Evolutionary conservation across 257 asterid genomes (phyloP), one percentile per base, ranked within the genome.

Genomic region (Scutellaria barbata): DNA sequence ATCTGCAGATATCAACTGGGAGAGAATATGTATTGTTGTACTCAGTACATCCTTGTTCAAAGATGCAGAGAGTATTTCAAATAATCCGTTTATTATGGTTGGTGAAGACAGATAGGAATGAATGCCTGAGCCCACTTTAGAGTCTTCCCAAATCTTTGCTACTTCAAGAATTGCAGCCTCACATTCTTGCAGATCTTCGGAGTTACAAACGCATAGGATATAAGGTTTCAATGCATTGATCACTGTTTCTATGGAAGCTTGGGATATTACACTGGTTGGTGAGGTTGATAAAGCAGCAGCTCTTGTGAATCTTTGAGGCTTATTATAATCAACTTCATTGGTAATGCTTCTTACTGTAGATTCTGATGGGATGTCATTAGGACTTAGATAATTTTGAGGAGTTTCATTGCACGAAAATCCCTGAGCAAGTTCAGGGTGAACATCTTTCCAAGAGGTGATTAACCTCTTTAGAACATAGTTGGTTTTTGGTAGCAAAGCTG

Each of bases 401-500:
- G 91, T 84, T 73, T 84, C 94, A n/a, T 75, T 68, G 74, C 75
- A 81, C 10, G 96, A 85, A 66, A 84, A 81, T 51, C 87, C 96
- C 64, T 80, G 92, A 62, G 92, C 92, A 73, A 85, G 80, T 9
- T 87, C 92, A 68, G 97, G 95, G 78, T 88, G 86, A 69, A 85
- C 92, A 53, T 90, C 97, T 77, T 78, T 90, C 97, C 97, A 90
- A 39, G 96, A 87, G 46, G 95, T 80, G 18, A 90, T 90, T 50
- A 90, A 56, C 66, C 97, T 83, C 85, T 86, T 90, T 6, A 90
- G 89, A 47, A 90, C 97, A 79, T 90, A 90, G 57, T 90, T 90
- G 47, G 92, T 88, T 78, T 88, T 88, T 47, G 97, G 97, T 4
- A 90, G 82, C 66, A 81, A 83, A 70, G 82, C 59, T 18, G 96